Percentiles rank a stretch among this genome's conserved stretches.
Evolutionary conservation across 768 basidiomycete species (phyloP).

Genomic region (Pleurotus giganteus): DNA sequence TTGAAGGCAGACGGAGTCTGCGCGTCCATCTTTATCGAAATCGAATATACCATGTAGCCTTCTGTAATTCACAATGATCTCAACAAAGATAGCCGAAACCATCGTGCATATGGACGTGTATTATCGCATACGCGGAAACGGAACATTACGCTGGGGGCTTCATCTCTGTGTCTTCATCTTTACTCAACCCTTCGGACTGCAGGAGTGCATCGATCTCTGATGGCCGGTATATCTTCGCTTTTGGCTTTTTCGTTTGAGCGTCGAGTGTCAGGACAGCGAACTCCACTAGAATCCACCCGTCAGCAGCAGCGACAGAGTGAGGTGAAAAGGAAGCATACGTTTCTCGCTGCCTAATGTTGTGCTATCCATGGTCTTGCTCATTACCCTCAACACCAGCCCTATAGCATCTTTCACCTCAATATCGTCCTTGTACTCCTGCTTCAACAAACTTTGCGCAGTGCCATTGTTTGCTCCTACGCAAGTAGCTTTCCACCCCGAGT

Average conservation of each 20-base stretch:
- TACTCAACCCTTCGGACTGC: conserved; percentile 79
- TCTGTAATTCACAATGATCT: conserved; percentile 11
- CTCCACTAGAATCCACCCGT: conserved; percentile 61
- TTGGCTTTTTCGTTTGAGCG: conserved; percentile 68
- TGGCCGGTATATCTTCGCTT: conserved; percentile 90
- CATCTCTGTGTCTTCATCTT: conserved; percentile 82
- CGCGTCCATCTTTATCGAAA: background rate
- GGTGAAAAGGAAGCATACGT: conserved; percentile 48
- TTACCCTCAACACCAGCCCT: conserved; percentile 85
- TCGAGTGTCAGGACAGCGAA: conserved; percentile 93
- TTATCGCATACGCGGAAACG: background rate
- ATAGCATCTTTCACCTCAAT: conserved; percentile 89
- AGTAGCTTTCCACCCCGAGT: conserved; percentile 97
- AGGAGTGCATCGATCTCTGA: conserved; percentile 86
- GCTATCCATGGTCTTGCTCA: conserved; percentile 99
- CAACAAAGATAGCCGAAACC: conserved; percentile 6
- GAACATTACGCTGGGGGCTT: conserved; percentile 32
- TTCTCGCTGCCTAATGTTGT: conserved; percentile 97
- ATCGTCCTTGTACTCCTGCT: conserved; percentile 98
- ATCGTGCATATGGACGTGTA: conserved; percentile 6
- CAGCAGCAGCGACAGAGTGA: conserved; percentile 5
- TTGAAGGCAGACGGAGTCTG: conserved; percentile 25
- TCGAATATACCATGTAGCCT: background rate
- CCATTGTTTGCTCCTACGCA: conserved; percentile 99
- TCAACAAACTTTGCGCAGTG: conserved; percentile 90